Base-by-base conservation (phyloP, 2,329 filamentous ascomycete genomes). In the Aureobasidium sp. region DNA sequence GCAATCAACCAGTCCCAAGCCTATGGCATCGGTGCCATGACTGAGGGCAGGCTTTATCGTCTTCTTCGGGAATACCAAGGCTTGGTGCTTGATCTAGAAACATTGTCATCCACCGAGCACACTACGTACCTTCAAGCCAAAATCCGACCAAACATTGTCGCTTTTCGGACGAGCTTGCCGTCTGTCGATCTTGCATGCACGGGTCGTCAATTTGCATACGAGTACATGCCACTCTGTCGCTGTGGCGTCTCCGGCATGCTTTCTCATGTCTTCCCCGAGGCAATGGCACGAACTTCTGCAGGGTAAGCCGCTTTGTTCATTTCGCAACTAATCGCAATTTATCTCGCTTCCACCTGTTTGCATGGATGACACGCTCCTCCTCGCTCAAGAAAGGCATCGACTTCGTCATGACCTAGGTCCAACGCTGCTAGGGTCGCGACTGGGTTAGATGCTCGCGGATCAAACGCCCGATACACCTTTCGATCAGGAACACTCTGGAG, bases 231-330 rank as follows among this genome's bases (percentile, higher is more conserved):
- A 42, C 25, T 44, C 14, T 14, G 4, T 17, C 27, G 6, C 22
- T 17, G 29, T 45, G 53, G 53, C 53, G 53, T 11, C 25, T 22
- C 11, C 49, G 12, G 12, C 20, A 25, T 34, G 37, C 25, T 37
- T 27, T 12, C 15, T 7, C 15, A 9, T 12, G 12, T 2, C 9
- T 31, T 55, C 53, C 53, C 53, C 53, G 53, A 56, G 20, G 27
- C 39, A 31, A 22, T 17, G 53, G 53, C 11, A 56, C 25, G 53
- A 56, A 56, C 53, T 20, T 42, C 39, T 56, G 53, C 39, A 56
- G 53, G 27, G 27, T 15, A 6, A 15, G 25, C 53, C 53, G 53
- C 53, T 15, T 34, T 25, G 25, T 34, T 17, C 27, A 25, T 44
- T 45, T 17, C 39, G 25, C 53, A 36, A 6, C 5, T 14, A 29